Conservation (phyloP, 352 stramenopile genomes). For the Thalassiosira mediterranea region DNA sequence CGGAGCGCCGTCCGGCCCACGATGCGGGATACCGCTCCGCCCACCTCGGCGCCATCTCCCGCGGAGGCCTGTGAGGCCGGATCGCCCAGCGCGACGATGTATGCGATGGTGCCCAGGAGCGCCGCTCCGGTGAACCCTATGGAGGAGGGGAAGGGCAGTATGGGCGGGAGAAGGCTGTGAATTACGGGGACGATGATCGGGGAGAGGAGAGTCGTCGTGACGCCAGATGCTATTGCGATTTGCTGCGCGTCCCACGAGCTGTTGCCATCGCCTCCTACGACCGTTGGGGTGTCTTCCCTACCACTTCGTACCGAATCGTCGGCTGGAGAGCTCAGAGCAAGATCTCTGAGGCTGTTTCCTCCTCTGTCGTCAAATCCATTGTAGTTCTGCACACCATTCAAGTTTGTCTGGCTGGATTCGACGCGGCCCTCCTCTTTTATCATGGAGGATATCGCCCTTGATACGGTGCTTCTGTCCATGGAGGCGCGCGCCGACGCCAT, state of each 20-base stretch:
- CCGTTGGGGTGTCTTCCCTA: constrained; percentile 6
- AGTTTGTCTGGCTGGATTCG: not conserved
- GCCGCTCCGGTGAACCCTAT: constrained; percentile 47
- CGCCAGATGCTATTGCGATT: constrained; percentile 50
- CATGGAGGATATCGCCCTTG: constrained; percentile 39
- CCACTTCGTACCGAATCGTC: too few relatives aligned
- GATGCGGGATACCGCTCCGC: constrained; percentile 51
- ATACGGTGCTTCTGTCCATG: constrained; percentile 43
- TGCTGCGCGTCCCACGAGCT: constrained; percentile 48
- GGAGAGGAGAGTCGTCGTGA: constrained; percentile 45
- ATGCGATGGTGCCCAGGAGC: constrained; percentile 43
- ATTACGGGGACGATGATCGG: constrained; percentile 47
- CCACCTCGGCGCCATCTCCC: constrained; percentile 47
- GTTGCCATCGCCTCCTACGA: not conserved
- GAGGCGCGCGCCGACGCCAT: constrained; percentile 38
- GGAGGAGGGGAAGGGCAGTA: constrained; percentile 47
- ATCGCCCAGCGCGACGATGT: constrained; percentile 54
- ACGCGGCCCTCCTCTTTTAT: constrained; percentile 17
- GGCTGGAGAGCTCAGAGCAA: too few relatives aligned
- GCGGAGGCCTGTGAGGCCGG: constrained; percentile 37
- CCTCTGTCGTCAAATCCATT: constrained; percentile 8
- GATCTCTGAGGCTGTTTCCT: constrained; percentile 29
- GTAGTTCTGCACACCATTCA: constrained; percentile 6
- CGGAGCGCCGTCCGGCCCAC: constrained; percentile 42
- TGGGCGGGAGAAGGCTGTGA: constrained; percentile 40